Percentiles rank a stretch among this genome's conserved stretches.
Conservation (phyloP, 345 rosid genomes). For the Syzygium oleosum region DNA sequence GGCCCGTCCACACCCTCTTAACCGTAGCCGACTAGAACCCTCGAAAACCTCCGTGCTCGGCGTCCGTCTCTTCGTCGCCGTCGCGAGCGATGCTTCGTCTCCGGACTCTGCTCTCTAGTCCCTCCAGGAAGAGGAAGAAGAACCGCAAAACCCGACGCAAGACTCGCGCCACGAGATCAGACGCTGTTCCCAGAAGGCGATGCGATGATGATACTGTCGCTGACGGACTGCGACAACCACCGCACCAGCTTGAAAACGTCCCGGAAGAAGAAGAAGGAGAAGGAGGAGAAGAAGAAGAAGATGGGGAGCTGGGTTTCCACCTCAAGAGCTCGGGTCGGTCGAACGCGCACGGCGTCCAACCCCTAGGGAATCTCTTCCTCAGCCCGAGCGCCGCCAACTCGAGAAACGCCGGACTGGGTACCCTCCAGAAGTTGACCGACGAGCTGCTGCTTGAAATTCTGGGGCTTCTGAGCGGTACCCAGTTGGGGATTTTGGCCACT, state of each 20-base stretch:
- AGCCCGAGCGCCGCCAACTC: slow-evolving; percentile 44
- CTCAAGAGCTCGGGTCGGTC: slow-evolving; percentile 52
- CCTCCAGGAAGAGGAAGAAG: slow-evolving; percentile 15
- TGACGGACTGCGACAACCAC: neutral
- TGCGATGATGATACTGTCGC: neutral
- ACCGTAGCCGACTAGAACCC: neutral
- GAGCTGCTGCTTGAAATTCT: slow-evolving; percentile 79
- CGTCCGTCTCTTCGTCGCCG: neutral
- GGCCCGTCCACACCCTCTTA: neutral
- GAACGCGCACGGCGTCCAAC: slow-evolving; percentile 64
- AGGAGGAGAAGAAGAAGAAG: slow-evolving; percentile 22
- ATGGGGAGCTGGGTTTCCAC: slow-evolving; percentile 39
- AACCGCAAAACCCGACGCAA: neutral
- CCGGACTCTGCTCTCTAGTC: neutral
- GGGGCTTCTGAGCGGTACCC: slow-evolving; percentile 44
- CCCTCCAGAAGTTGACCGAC: slow-evolving; percentile 55
- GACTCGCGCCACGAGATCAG: slow-evolving; percentile 7
- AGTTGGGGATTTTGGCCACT: slow-evolving; percentile 61
- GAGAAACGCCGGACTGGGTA: slow-evolving; percentile 78
- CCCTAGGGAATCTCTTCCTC: slow-evolving; percentile 76
- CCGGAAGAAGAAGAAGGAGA: slow-evolving; percentile 2
- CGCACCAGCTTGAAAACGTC: slow-evolving; percentile 2
- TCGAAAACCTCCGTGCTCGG: neutral
- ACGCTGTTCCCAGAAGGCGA: slow-evolving; percentile 9
- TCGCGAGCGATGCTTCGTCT: neutral